phyloP scores from a whole-genome alignment of 2,329 filamentous ascomycete genomes.

The Talaromyces sp. region DNA sequence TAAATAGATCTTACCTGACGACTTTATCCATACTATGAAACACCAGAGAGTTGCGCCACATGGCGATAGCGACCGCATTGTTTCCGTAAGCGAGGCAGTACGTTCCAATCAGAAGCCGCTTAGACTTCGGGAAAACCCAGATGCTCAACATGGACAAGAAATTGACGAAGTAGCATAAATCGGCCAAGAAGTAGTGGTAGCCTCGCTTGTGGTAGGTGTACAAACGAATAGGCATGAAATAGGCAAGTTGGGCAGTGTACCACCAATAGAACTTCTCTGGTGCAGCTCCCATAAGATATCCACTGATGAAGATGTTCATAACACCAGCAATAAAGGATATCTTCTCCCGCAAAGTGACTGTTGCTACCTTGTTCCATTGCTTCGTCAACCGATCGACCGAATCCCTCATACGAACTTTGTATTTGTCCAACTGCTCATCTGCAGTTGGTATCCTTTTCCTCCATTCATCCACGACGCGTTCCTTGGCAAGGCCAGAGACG shows the following conservation, averaged over 20 bases:
- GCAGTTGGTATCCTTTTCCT: constrained; percentile 78
- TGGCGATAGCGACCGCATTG: constrained; percentile 94
- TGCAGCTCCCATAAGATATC: constrained; percentile 83
- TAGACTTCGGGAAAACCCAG: constrained; percentile 87
- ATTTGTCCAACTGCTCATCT: constrained; percentile 89
- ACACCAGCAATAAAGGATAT: constrained; percentile 93
- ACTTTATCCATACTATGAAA: constrained; percentile 99
- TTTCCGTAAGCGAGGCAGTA: constrained; percentile 95
- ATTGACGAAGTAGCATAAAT: constrained; percentile 98
- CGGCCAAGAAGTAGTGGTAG: constrained; percentile 95
- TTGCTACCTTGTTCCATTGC: constrained; percentile 85
- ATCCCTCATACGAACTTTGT: constrained; percentile 79
- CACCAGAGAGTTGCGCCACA: constrained; percentile 98
- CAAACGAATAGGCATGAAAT: constrained; percentile 95
- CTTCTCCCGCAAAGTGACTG: constrained; percentile 88
- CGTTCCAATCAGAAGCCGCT: constrained; percentile 84
- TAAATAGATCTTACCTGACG: constrained; percentile 59
- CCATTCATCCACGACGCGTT: constrained; percentile 91
- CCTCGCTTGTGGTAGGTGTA: constrained; percentile 88
- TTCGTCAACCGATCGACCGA: constrained; percentile 84
- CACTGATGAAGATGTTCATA: constrained; percentile 95
- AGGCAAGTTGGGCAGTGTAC: constrained; percentile 83
- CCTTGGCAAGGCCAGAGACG: constrained; percentile 73
- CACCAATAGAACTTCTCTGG: constrained; percentile 87
- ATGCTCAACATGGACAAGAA: constrained; percentile 76